Evolutionary conservation across 768 basidiomycete species (phyloP), one percentile per base, ranked within the genome.

Genomic region (Suillus occidentalis): DNA sequence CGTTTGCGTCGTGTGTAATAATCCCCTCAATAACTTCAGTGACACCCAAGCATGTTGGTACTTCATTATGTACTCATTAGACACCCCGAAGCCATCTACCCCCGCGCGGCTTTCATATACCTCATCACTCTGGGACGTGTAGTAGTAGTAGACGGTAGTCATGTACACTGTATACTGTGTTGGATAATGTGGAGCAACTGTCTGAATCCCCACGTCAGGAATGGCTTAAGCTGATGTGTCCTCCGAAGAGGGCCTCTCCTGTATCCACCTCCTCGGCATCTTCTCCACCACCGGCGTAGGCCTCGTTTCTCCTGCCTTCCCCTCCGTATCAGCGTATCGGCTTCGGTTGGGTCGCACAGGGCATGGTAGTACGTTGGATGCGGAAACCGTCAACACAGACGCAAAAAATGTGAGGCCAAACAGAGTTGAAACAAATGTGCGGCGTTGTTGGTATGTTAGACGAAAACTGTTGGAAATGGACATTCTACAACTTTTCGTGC

Each of bases 331-430:
- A 52, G 87, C 81, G 68, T 84, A 88, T 34, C 89, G 85, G 63
- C 71, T 79, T 69, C 85, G 83, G 65, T 84, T 78, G 50, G 82
- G 78, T 61, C 86, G 84, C n/a, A 86, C 91, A 9, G 92, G 92
- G 70, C 93, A 94, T 61, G 92, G 92, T 39, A 94, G 79, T 47
- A 93, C 80, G 72, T 84, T 86, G 25, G 92, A 92, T 28, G 90
- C 90, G 14, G 89, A 89, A 20, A 95, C 92, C 61, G 92, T 94
- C 66, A 91, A 67, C 65, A 94, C 83, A 20, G 91, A 84, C 31
- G 89, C 90, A 74, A 92, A 77, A 76, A 91, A 92, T 4, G 92
- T 94, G 70, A 91, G 77, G 71, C 85, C 88, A 74, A 95, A 95
- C 68, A 94, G 87, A 40, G 89, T 85, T 9, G 93, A 87, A 67